Evolutionary conservation across 129 eudicot species (phyloP).

Genomic region (Pulicaria dysenterica): DNA sequence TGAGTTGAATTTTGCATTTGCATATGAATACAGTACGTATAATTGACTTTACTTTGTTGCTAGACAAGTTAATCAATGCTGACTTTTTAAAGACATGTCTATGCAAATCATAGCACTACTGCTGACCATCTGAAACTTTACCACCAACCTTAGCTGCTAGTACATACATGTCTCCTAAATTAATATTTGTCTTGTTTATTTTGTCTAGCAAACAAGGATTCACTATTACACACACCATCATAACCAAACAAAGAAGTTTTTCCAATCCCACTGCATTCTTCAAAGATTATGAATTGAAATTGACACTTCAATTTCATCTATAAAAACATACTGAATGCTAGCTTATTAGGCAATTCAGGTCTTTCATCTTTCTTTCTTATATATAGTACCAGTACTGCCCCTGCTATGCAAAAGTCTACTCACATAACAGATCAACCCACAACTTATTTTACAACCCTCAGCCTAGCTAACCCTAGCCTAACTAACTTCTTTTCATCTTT

Average conservation of each 20-base stretch:
- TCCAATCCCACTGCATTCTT: slow-evolving; percentile 35
- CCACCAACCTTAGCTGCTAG: slow-evolving; percentile 27
- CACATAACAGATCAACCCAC: slow-evolving; percentile 36
- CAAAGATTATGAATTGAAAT: slow-evolving; percentile 38
- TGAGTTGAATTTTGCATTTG: slow-evolving; percentile 12
- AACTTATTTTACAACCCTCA: slow-evolving; percentile 30
- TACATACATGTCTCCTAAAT: slow-evolving; percentile 19
- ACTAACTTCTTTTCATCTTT: slow-evolving; percentile 26
- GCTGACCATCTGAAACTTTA: slow-evolving; percentile 34
- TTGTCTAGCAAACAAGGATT: slow-evolving; percentile 15
- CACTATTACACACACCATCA: slow-evolving; percentile 12
- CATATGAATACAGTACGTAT: slow-evolving; percentile 2
- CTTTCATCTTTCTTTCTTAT: slow-evolving; percentile 37
- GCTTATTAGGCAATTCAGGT: slow-evolving; percentile 47
- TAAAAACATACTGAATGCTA: slow-evolving; percentile 43
- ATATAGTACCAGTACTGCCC: slow-evolving; percentile 30
- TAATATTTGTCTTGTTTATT: slow-evolving; percentile 9
- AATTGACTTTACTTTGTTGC: slow-evolving; percentile 33
- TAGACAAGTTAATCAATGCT: slow-evolving; percentile 33
- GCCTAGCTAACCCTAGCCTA: slow-evolving; percentile 1
- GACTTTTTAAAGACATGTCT: slow-evolving; percentile 28
- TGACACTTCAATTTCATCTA: slow-evolving; percentile 34
- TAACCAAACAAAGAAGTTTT: slow-evolving; percentile 33
- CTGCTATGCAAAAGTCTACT: slow-evolving; percentile 42
- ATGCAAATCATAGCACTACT: slow-evolving; percentile 27